Conservation (phyloP, 1,284 basidiomycete genomes). For the Malassezia pachydermatis region DNA sequence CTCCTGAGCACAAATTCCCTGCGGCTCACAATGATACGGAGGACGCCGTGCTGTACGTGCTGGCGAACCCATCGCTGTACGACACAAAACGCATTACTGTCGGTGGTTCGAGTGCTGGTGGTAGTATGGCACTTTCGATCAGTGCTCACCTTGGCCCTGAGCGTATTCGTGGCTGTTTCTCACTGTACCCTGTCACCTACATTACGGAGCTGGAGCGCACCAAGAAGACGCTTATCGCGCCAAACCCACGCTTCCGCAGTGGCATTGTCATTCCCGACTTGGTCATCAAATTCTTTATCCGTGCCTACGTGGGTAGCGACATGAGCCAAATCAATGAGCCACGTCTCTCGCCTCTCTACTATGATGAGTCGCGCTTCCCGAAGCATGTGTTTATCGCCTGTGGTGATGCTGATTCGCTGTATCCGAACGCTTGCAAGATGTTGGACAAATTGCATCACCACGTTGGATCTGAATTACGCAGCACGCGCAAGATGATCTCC, state of each 20-base stretch:
- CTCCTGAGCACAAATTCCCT: conserved; percentile 34
- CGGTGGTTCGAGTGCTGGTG: conserved; percentile 38
- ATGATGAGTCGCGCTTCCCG: conserved; percentile 20
- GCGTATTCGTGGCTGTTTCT: conserved; percentile 24
- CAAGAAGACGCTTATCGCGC: neutral
- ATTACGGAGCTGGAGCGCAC: conserved; percentile 15
- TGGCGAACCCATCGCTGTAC: conserved; percentile 21
- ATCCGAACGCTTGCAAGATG: conserved; percentile 22
- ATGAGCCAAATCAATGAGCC: conserved; percentile 19
- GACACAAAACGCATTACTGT: conserved; percentile 23
- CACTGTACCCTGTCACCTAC: conserved; percentile 26
- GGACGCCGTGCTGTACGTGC: conserved; percentile 23
- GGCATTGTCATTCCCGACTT: conserved; percentile 22
- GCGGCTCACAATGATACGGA: conserved; percentile 31
- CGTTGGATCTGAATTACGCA: conserved; percentile 8
- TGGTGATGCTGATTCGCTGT: conserved; percentile 33
- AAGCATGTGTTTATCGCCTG: conserved; percentile 24
- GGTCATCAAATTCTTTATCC: conserved; percentile 23
- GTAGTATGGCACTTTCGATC: conserved; percentile 28
- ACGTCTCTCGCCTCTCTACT: conserved; percentile 21
- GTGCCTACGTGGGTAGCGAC: conserved; percentile 23
- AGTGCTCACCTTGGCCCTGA: conserved; percentile 22
- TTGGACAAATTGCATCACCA: conserved; percentile 25
- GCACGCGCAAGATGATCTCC: conserved; percentile 22
- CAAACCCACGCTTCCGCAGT: conserved; percentile 17